Percentiles rank a stretch among this genome's conserved stretches.
phyloP scores from a whole-genome alignment of 169 alveolate species.

The Eimeria sp. region DNA sequence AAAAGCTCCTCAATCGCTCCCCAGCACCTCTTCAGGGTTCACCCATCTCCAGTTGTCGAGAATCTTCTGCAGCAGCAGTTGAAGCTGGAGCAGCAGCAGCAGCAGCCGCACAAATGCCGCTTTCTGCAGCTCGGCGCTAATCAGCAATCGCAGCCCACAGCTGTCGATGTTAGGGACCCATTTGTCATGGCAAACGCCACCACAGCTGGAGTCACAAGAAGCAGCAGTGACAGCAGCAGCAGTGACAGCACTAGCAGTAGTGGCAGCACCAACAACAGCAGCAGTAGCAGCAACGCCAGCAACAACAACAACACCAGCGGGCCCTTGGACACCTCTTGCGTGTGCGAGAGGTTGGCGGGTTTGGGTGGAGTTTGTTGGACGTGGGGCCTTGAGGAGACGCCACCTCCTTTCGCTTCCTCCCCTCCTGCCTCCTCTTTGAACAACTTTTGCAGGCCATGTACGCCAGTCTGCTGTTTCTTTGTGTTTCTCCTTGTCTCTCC shows the following conservation, averaged over 20 bases:
- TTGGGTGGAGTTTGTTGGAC: no score
- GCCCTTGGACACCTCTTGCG: no score
- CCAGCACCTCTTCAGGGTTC: constrained; percentile 18
- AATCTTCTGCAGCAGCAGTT: no score
- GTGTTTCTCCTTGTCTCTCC: no score
- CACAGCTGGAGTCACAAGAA: background rate
- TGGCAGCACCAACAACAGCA: constrained; percentile 21
- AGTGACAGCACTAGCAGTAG: background rate
- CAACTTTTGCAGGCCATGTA: no score
- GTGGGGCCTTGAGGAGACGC: no score
- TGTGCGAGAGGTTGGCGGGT: no score
- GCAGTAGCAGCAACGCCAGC: background rate
- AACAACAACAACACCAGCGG: background rate
- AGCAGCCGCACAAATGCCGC: constrained; percentile 12
- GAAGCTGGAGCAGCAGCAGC: constrained; percentile 30
- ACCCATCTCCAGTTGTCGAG: constrained; percentile 39
- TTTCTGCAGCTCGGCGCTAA: background rate
- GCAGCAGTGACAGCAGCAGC: background rate
- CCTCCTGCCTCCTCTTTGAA: no score
- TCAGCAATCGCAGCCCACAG: background rate
- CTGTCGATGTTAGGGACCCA: background rate
- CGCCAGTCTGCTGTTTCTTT: no score
- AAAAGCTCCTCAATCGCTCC: background rate
- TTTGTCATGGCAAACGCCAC: background rate
- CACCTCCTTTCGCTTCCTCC: no score